A percentile compares a stretch with the other conserved stretches of the same genome.
phyloP scores from a whole-genome alignment of 2,329 filamentous ascomycete genomes.

The Chlorencoelia australis region DNA sequence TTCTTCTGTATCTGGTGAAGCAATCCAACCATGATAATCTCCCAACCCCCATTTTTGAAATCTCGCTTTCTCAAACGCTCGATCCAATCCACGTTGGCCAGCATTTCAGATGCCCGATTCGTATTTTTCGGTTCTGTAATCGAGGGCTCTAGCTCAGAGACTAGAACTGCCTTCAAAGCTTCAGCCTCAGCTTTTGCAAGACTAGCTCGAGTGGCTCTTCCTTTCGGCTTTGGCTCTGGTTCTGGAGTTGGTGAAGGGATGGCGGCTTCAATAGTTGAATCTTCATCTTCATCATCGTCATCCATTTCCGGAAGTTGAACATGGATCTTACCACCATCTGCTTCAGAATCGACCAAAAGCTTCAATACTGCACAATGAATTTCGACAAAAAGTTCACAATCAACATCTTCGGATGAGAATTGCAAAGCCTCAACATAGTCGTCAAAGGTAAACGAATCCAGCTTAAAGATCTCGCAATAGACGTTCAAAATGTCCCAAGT shows the following conservation, averaged over 20 bases:
- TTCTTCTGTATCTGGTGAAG: conserved; percentile 75
- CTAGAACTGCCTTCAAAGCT: conserved; percentile 46
- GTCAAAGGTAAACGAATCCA: conserved; percentile 97
- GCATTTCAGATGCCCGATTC: conserved; percentile 67
- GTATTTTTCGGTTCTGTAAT: conserved; percentile 36
- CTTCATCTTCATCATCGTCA: conserved; percentile 59
- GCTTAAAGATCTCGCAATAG: conserved; percentile 87
- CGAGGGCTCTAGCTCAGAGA: conserved; percentile 29
- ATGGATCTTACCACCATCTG: conserved; percentile 68
- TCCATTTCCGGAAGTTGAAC: conserved; percentile 69
- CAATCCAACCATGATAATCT: conserved; percentile 78
- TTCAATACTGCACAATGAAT: conserved; percentile 88
- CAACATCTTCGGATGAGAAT: conserved; percentile 60
- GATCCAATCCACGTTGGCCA: conserved; percentile 70
- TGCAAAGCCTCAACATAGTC: conserved; percentile 86
- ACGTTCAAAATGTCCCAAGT: conserved; percentile 97
- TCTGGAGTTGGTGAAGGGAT: conserved; percentile 54
- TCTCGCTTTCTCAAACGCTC: conserved; percentile 74
- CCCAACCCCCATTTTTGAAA: conserved; percentile 83
- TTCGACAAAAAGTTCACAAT: conserved; percentile 81
- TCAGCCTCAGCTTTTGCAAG: conserved; percentile 72
- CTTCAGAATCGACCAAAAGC: conserved; percentile 66
- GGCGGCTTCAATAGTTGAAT: conserved; percentile 43
- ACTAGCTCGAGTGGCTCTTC: conserved; percentile 75
- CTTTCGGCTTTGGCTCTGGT: conserved; percentile 55